These are phyloP conservation scores for Pichia thaimueangensis DNA, from an alignment of 805 yeast genomes.

Conservation along the genomic window DNA sequence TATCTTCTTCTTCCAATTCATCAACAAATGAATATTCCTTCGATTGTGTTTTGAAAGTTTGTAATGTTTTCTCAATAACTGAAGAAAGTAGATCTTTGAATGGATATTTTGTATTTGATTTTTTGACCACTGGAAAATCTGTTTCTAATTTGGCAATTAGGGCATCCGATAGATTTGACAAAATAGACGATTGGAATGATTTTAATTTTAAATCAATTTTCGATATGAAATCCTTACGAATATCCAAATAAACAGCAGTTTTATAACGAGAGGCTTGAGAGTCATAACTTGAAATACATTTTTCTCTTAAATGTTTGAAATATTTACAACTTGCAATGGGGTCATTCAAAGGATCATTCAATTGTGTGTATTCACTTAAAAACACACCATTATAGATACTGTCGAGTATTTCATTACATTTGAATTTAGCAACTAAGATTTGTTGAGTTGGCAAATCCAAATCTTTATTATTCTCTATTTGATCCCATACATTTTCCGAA, in stretches of 20 bases:
- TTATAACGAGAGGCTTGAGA: conserved; percentile 71
- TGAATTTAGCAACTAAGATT: conserved; percentile 85
- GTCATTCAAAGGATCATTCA: conserved; percentile 17
- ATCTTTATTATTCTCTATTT: conserved; percentile 87
- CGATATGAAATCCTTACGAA: conserved; percentile 41
- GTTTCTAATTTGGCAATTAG: conserved; percentile 29
- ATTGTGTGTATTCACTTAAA: conserved; percentile 17
- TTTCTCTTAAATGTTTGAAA: conserved; percentile 38
- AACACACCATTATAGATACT: conserved; percentile 36
- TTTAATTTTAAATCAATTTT: conserved; percentile 43
- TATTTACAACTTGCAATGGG: conserved; percentile 35
- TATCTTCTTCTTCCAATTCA: conserved; percentile 27
- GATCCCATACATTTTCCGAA: conserved; percentile 89
- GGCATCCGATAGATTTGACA: conserved; percentile 32
- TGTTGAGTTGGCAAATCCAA: conserved; percentile 96
- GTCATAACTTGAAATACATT: conserved; percentile 53
- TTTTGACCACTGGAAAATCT: conserved; percentile 19
- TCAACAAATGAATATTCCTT: conserved; percentile 30
- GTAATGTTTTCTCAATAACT: conserved; percentile 18
- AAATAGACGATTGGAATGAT: conserved; percentile 37
- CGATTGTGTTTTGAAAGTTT: conserved; percentile 29
- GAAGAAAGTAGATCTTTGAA: conserved; percentile 21
- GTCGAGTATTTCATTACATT: conserved; percentile 82
- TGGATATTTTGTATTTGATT: conserved; percentile 18
- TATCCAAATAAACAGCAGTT: conserved; percentile 57